Conservation (phyloP, 2,329 filamentous ascomycete genomes). For the Lecanicillium sp. region DNA sequence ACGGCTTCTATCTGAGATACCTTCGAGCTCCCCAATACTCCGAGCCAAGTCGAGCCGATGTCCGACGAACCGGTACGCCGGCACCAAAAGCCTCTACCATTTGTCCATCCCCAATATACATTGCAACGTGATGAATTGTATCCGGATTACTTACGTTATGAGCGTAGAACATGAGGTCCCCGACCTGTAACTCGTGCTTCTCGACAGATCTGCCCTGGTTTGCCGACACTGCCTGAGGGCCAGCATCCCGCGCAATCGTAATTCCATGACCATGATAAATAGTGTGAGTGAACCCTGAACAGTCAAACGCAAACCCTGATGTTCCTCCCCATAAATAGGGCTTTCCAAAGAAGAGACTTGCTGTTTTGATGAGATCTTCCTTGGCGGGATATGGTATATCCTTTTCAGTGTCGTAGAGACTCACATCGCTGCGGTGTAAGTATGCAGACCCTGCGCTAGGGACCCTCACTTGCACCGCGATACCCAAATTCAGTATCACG, state of each 20-base stretch:
- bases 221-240: slow-evolving; percentile 2
- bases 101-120: slow-evolving; percentile 3
- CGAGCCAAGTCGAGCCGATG: not conserved
- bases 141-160: not conserved
- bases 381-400: slow-evolving; percentile 2
- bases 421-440: not conserved
- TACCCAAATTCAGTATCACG: not conserved
- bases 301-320: slow-evolving; percentile 3
- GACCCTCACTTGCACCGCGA: not conserved
- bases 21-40: slow-evolving; percentile 3
- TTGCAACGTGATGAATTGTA: slow-evolving; percentile 5
- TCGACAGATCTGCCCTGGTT: not conserved
- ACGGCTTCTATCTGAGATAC: not conserved
- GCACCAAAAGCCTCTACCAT: slow-evolving; percentile 4
- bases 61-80: not conserved
- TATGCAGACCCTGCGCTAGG: not conserved
- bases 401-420: not conserved
- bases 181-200: not conserved
- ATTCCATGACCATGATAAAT: slow-evolving; percentile 4
- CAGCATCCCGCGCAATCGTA: slow-evolving; percentile 3
- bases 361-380: slow-evolving; percentile 1
- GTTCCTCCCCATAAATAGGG: slow-evolving; percentile 4
- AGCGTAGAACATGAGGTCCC: slow-evolving; percentile 4
- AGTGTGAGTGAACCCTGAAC: slow-evolving; percentile 4
- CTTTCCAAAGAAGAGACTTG: not conserved